Evolutionary conservation across 2,329 filamentous ascomycete species (phyloP), one percentile per base, ranked within the genome.

Genomic region (Cladophialophora psammophila): DNA sequence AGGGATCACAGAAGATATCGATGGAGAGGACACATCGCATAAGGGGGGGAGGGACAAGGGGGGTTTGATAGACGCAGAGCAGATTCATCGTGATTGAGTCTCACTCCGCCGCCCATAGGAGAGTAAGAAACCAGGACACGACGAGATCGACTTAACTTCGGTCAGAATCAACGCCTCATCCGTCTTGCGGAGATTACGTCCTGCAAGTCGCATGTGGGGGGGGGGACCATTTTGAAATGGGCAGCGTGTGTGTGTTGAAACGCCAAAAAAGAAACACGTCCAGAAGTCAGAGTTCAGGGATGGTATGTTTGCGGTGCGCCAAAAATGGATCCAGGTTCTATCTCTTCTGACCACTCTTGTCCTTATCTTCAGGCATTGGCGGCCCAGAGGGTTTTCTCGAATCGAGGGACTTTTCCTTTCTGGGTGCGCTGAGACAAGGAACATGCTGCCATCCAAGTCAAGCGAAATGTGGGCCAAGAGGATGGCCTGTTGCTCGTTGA

Each of bases 161-260:
- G 52, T 42, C 35, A 55, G 34, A 56, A 18, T 13, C 20, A 36
- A 63, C 12, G 60, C 60, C 36, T 38, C 54, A 8, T 40, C 48
- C 36, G 53, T 35, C 36, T 26, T 20, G 50, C 60, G 60, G 60
- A 63, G 36, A 63, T 63, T 63, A n/a, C 52, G 31, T 63, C 35
- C 34, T 60, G 40, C 57, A 54, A 48, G 34, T 40, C n/a, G 18
- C 59, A 42, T 42, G 59, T 53, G 48, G 8, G 45, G 15, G 26
- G 34, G 42, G 45, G 8, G 2, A 26, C 1, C 5, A 9, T 20
- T 50, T 50, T 50, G 45, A 26, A 26, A 13, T 26, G 18, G 3
- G 45, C 18, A 2, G 45, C 45, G 20, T 20, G 18, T 26, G 45
- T 20, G 20, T 20, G 18, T 50, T 50, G 45, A 50, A 50, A 9